phyloP scores from a whole-genome alignment of 768 basidiomycete genomes.

The Russula sp. region DNA sequence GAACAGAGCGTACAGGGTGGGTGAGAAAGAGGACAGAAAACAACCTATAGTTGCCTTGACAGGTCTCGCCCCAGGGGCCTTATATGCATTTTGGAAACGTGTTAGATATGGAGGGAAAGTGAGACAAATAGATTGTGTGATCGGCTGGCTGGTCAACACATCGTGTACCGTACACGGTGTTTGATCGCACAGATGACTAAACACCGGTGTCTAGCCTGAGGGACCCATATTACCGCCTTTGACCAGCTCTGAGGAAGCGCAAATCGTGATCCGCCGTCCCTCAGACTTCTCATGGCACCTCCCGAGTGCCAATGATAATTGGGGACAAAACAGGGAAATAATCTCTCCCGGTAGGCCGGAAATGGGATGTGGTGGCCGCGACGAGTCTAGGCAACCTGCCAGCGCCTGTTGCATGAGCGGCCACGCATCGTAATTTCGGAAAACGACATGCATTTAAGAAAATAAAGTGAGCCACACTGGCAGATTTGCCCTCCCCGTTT shows the following conservation, averaged over 20 bases:
- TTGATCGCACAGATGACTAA: conserved; percentile 10
- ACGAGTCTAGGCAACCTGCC: not conserved
- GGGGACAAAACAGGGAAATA: not conserved
- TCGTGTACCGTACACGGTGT: not conserved
- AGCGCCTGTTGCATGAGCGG: not conserved
- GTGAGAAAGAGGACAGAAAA: conserved; percentile 10
- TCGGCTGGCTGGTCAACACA: not conserved
- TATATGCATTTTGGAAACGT: conserved; percentile 19
- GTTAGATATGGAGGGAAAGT: conserved; percentile 7
- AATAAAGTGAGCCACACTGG: not conserved
- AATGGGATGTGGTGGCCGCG: not conserved
- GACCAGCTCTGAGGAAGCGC: not conserved
- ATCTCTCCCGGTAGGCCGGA: not conserved
- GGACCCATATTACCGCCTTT: not conserved
- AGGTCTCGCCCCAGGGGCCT: not conserved
- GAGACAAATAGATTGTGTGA: not conserved
- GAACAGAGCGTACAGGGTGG: conserved; percentile 12
- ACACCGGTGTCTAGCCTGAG: not conserved
- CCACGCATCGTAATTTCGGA: not conserved
- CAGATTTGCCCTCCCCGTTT: not conserved
- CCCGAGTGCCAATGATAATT: not conserved
- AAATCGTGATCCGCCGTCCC: conserved; percentile 1
- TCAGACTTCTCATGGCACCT: not conserved
- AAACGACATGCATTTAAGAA: not conserved
- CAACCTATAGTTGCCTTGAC: no score